Percentiles rank a stretch among this genome's conserved stretches.
Conservation (phyloP, 768 basidiomycete species). For the Multifurca ochricompacta region DNA sequence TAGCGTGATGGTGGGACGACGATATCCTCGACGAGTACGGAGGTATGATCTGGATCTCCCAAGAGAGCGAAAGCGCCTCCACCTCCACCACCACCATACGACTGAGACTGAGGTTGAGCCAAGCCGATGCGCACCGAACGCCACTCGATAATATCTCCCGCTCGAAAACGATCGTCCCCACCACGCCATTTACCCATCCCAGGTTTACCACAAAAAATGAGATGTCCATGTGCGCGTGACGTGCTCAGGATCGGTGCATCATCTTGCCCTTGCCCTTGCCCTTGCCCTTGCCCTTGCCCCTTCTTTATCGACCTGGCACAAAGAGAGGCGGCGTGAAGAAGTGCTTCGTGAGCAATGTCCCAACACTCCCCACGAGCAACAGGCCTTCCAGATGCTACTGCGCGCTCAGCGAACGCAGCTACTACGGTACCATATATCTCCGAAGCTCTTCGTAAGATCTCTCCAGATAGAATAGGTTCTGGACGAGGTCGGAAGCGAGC, state of each 20-base stretch:
- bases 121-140: constrained; percentile 27
- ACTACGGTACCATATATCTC: constrained; percentile 44
- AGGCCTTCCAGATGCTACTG: constrained; percentile 34
- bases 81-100: too few species aligned
- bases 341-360: constrained; percentile 47
- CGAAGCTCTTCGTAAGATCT: constrained; percentile 34
- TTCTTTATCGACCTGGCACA: too few species aligned
- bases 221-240: constrained; percentile 46
- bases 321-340: constrained; percentile 35
- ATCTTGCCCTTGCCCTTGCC: too few species aligned
- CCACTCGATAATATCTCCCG: constrained; percentile 54
- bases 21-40: constrained; percentile 38
- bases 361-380: constrained; percentile 52
- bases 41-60: constrained; percentile 50
- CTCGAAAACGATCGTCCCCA: constrained; percentile 42
- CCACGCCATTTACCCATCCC: constrained; percentile 40
- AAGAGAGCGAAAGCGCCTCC: constrained; percentile 29
- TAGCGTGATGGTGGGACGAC: constrained; percentile 28
- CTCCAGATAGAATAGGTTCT: constrained; percentile 27
- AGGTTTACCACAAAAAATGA: constrained; percentile 39
- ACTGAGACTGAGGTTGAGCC: not conserved
- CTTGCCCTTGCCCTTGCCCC: too few species aligned
- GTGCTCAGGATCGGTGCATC: constrained; percentile 42
- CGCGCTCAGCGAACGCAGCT: constrained; percentile 41
- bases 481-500: constrained; percentile 37